A percentile compares a stretch with the other conserved stretches of the same genome.
Evolutionary conservation across 2,329 filamentous ascomycete genomes (phyloP).

Genomic region (Endoconidiophora laricicola): DNA sequence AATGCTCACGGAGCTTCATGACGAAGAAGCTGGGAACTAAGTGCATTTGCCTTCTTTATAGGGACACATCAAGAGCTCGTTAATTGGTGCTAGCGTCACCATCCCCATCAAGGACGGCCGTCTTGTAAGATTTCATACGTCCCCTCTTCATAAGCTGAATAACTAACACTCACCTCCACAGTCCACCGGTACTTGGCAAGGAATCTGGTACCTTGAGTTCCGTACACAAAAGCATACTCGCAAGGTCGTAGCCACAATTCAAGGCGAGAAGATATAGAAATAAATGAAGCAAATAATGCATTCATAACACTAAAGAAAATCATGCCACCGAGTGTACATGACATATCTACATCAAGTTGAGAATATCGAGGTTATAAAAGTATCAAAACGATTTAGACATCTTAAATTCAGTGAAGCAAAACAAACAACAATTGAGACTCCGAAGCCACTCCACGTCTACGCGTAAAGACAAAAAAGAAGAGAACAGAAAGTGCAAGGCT

Average conservation of each 20-base stretch:
- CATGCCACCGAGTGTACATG: neutral
- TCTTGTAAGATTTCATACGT: conserved; percentile 32
- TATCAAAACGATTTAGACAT: too few relatives aligned
- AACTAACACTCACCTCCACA: conserved; percentile 15
- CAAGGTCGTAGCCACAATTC: conserved; percentile 80
- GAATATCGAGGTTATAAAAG: too few relatives aligned
- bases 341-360: too few relatives aligned
- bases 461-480: conserved; percentile 1
- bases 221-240: conserved; percentile 58
- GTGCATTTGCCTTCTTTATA: conserved; percentile 19
- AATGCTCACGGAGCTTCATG: neutral
- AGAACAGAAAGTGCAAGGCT: neutral
- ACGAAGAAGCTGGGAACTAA: neutral
- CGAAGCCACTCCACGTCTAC: neutral
- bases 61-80: conserved; percentile 83
- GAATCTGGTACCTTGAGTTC: conserved; percentile 93
- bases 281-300: neutral
- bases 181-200: conserved; percentile 59
- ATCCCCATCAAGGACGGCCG: conserved; percentile 81
- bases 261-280: conserved; percentile 53
- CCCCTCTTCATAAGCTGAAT: neutral
- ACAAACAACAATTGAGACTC: too few relatives aligned
- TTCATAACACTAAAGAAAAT: conserved; percentile 52
- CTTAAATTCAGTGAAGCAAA: too few relatives aligned
- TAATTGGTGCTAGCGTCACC: conserved; percentile 77